Conservation (phyloP, 2,329 filamentous ascomycete genomes). For the Escovopsis sp. region DNA sequence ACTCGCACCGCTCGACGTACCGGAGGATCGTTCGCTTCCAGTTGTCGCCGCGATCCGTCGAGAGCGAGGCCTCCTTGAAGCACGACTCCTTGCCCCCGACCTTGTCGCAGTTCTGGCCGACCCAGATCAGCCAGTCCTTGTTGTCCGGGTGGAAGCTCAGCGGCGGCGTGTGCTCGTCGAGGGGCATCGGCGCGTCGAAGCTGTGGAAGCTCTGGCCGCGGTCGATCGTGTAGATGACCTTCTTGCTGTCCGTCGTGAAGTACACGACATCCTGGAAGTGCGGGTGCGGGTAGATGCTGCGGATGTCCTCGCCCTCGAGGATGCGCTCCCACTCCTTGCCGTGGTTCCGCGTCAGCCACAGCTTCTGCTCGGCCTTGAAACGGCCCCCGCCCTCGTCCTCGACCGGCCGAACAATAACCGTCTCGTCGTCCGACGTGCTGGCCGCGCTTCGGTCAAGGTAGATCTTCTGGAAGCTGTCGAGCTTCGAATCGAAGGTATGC, state of each 20-base stretch:
- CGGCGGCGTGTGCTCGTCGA: conserved; percentile 22
- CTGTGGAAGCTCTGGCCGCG: conserved; percentile 57
- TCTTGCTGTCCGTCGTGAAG: conserved; percentile 55
- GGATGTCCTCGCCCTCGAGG: conserved; percentile 54
- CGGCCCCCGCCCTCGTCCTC: conserved; percentile 15
- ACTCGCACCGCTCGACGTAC: conserved; percentile 71
- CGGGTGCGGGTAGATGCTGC: conserved; percentile 57
- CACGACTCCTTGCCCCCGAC: conserved; percentile 39
- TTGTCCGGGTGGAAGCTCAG: conserved; percentile 72
- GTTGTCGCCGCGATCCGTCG: conserved; percentile 61
- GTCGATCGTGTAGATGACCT: conserved; percentile 67
- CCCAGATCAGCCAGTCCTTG: conserved; percentile 87
- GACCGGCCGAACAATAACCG: conserved; percentile 39
- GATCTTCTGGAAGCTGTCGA: conserved; percentile 36
- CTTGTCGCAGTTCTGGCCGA: conserved; percentile 54
- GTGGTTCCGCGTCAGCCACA: conserved; percentile 70
- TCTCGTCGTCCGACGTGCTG: conserved; percentile 55
- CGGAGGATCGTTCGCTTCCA: conserved; percentile 58
- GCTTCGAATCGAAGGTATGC: conserved; percentile 46
- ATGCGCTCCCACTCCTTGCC: conserved; percentile 70
- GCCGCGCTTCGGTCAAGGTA: conserved; percentile 68
- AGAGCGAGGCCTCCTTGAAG: conserved; percentile 59
- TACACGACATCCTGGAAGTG: conserved; percentile 77
- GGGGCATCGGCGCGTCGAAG: conserved; percentile 53
- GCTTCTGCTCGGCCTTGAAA: conserved; percentile 30